phyloP scores from a whole-genome alignment of 208 protist genomes.

The Leishmania guyanensis region DNA sequence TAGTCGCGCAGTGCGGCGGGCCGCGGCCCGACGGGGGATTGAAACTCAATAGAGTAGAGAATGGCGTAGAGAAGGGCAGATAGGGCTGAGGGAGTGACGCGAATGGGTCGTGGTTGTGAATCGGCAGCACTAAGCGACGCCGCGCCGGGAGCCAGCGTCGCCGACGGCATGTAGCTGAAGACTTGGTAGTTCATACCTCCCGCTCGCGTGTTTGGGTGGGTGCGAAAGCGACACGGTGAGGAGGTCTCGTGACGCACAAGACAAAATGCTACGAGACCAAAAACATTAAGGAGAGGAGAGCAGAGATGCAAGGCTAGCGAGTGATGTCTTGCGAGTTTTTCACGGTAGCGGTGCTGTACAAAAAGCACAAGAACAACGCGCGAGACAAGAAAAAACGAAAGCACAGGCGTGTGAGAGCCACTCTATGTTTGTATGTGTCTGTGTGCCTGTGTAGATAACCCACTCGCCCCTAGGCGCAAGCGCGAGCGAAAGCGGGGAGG shows the following conservation, averaged over 20 bases:
- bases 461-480: background rate
- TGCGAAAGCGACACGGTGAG: background rate
- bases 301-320: background rate
- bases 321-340: background rate
- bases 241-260: background rate
- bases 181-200: conserved; percentile 45
- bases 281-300: background rate
- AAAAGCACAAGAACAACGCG: background rate
- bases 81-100: conserved; percentile 66
- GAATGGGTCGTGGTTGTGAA: conserved; percentile 33
- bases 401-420: background rate
- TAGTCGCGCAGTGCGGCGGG: conserved; percentile 23
- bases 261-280: background rate
- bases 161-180: conserved; percentile 35
- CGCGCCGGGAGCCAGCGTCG: background rate
- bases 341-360: background rate
- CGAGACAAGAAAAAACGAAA: background rate
- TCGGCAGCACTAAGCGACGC: background rate
- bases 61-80: conserved; percentile 68
- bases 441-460: background rate
- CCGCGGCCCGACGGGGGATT: conserved; percentile 47
- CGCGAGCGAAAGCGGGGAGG: background rate
- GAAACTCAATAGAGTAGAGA: conserved; percentile 76
- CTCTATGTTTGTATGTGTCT: background rate
- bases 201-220: background rate